phyloP scores from a whole-genome alignment of 2,329 filamentous ascomycete species.

The Colletotrichum spaethianum region DNA sequence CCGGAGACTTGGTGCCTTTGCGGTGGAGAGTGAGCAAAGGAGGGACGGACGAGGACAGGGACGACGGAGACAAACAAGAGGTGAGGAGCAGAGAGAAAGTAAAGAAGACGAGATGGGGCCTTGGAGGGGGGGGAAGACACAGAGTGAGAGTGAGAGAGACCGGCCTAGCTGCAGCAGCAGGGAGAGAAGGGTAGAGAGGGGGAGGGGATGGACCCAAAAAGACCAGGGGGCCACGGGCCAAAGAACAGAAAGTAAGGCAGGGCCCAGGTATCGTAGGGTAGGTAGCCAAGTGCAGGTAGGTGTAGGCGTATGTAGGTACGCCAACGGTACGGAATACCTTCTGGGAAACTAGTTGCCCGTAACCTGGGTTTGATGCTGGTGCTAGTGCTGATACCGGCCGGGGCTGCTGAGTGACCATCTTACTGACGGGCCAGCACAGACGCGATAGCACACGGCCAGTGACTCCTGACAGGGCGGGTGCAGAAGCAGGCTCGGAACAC shows the following conservation, averaged over 20 bases:
- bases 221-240: constrained; percentile 10
- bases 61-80: background rate
- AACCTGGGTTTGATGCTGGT: background rate
- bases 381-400: background rate
- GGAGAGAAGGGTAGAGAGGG: background rate
- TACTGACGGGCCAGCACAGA: background rate
- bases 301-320: background rate
- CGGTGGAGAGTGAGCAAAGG: constrained; percentile 17
- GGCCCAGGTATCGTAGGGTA: background rate
- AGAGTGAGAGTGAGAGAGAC: background rate
- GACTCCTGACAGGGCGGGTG: background rate
- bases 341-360: background rate
- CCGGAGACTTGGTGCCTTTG: constrained; percentile 29
- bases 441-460: background rate
- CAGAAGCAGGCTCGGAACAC: background rate
- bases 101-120: background rate
- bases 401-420: background rate
- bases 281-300: too few species aligned
- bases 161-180: background rate
- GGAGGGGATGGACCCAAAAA: background rate
- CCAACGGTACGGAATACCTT: background rate
- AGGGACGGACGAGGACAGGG: background rate
- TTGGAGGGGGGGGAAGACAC: background rate
- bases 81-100: background rate
- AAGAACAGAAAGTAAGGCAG: constrained; percentile 10